Conservation (phyloP, 2,329 filamentous ascomycete species). For the Mollisia scopiformis region DNA sequence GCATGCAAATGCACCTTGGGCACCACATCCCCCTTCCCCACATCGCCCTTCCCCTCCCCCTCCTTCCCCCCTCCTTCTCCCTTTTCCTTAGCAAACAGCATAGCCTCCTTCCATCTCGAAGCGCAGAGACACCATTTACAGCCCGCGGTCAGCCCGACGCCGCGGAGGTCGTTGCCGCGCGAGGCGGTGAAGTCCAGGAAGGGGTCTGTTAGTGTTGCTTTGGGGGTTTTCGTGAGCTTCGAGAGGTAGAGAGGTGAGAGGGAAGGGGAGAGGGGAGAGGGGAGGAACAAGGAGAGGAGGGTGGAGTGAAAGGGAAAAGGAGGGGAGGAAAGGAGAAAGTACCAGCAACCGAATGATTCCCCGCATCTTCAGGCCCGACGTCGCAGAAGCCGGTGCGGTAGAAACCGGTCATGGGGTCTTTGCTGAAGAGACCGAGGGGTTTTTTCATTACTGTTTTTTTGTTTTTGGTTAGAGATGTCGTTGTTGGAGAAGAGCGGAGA, state of each 20-base stretch:
- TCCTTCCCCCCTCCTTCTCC: neutral
- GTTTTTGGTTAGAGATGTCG: no score
- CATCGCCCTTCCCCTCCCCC: neutral
- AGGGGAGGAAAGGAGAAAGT: neutral
- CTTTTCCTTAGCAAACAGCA: conserved; percentile 1
- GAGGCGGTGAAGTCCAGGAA: conserved; percentile 64
- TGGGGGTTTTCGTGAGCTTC: neutral
- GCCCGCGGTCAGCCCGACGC: conserved; percentile 56
- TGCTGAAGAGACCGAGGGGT: conserved; percentile 59
- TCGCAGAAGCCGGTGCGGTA: conserved; percentile 63
- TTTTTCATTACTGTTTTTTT: conserved; percentile 54
- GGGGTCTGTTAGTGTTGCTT: conserved; percentile 57
- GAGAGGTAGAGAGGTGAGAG: neutral
- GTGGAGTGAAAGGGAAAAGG: neutral
- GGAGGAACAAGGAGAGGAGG: neutral
- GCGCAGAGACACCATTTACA: conserved; percentile 68
- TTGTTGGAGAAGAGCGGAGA: neutral
- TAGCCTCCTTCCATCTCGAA: conserved; percentile 59
- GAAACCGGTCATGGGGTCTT: conserved; percentile 61
- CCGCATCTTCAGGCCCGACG: conserved; percentile 53
- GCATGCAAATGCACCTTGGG: conserved; percentile 41
- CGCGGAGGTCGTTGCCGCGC: conserved; percentile 60
- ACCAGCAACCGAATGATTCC: conserved; percentile 61
- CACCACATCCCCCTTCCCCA: conserved; percentile 27
- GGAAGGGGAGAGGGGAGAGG: neutral